A percentile compares a stretch with the other conserved stretches of the same genome.
phyloP scores from a whole-genome alignment of 345 rosid genomes.

The Noccaea bulbosa region DNA sequence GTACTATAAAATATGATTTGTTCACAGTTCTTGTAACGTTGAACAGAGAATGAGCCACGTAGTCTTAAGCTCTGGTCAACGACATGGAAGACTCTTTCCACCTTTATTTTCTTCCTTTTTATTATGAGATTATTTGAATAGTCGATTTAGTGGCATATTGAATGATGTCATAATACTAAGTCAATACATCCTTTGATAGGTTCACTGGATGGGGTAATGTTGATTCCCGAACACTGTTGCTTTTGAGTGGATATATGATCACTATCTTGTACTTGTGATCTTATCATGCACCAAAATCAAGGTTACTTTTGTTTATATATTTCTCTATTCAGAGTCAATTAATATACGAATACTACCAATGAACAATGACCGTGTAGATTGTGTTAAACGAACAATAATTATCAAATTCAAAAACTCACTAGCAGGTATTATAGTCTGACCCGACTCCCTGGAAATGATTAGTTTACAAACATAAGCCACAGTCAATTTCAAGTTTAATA shows the following conservation, averaged over 20 bases:
- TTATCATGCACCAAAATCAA: conserved; percentile 12
- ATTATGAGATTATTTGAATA: conserved; percentile 1
- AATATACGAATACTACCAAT: conserved; percentile 2
- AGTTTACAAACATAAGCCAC: conserved; percentile 4
- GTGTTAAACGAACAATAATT: neutral
- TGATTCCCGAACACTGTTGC: conserved; percentile 14
- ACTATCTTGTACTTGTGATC: conserved; percentile 22
- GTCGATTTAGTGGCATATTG: conserved; percentile 15
- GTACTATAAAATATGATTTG: neutral
- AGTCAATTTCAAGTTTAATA: neutral
- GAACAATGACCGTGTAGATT: conserved; percentile 22
- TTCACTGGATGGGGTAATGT: conserved; percentile 9
- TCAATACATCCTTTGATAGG: conserved; percentile 10
- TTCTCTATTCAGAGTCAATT: conserved; percentile 7
- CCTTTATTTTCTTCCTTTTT: neutral
- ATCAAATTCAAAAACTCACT: neutral
- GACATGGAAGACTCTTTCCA: conserved; percentile 1
- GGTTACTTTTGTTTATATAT: neutral
- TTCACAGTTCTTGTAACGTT: conserved; percentile 25
- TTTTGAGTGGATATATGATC: conserved; percentile 26
- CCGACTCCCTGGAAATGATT: conserved; percentile 2
- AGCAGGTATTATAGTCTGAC: conserved; percentile 26
- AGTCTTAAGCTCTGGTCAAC: conserved; percentile 22
- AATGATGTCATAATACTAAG: conserved; percentile 32
- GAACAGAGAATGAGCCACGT: conserved; percentile 24